Evolutionary conservation across 306 rosid species (phyloP).

Genomic region (Quercus parvula): DNA sequence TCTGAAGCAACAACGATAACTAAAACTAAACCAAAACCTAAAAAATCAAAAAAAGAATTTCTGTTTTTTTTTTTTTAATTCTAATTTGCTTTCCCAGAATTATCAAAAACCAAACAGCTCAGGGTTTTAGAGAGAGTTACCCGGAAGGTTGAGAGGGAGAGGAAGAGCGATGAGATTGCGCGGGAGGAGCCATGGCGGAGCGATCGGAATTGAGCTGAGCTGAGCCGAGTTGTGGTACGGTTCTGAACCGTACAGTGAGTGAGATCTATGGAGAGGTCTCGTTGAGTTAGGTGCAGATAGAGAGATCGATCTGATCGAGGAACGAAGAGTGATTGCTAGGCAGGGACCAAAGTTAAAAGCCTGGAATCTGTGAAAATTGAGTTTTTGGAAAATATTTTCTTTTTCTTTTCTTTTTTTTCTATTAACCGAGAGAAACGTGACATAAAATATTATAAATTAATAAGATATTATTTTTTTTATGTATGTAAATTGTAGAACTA

Average conservation of each 20-base stretch:
- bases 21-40: not conserved
- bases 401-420: no score
- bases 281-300: not conserved
- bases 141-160: slow-evolving; percentile 99
- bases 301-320: slow-evolving; percentile 33
- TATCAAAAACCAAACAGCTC: not conserved
- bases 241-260: not conserved
- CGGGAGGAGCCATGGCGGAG: slow-evolving; percentile 83
- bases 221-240: not conserved
- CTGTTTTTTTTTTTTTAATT: not conserved
- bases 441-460: no score
- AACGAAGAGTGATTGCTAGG: not conserved
- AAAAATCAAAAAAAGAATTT: not conserved
- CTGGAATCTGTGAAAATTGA: not conserved
- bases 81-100: not conserved
- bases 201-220: slow-evolving; percentile 20
- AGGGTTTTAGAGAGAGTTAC: slow-evolving; percentile 42
- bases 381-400: not conserved
- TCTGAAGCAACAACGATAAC: not conserved
- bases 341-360: not conserved
- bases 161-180: slow-evolving; percentile 71
- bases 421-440: no score
- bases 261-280: slow-evolving; percentile 2
- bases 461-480: no score
- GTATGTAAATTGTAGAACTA: no score